Percentiles rank a stretch among this genome's conserved stretches.
Evolutionary conservation across 345 rosid genomes (phyloP).

Genomic region (Populus ilicifolia): DNA sequence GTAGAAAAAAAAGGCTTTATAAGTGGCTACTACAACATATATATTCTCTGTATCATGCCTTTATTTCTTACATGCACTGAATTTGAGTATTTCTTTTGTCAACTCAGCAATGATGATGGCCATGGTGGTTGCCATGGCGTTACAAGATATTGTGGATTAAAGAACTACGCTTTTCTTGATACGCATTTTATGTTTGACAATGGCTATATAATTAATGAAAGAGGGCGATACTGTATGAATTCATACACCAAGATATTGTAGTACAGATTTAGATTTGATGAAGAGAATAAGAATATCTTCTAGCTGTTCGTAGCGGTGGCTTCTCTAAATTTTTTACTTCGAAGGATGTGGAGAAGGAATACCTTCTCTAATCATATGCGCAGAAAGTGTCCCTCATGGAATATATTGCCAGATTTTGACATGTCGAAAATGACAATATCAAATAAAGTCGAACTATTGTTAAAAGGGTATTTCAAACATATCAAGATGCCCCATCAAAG

Average conservation of each 20-base stretch:
- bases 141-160: constrained; percentile 20
- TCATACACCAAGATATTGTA: not conserved
- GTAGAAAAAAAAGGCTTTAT: not conserved
- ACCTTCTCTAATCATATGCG: constrained; percentile 15
- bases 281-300: constrained; percentile 30
- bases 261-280: constrained; percentile 14
- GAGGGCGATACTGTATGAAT: not conserved
- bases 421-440: constrained; percentile 20
- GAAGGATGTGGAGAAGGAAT: constrained; percentile 16
- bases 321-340: constrained; percentile 5
- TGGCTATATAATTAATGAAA: not conserved
- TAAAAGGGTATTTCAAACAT: not conserved
- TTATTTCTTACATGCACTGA: not conserved
- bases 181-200: constrained; percentile 12
- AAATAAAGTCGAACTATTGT: constrained; percentile 4
- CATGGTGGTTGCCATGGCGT: constrained; percentile 26
- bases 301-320: constrained; percentile 11
- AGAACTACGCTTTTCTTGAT: constrained; percentile 12
- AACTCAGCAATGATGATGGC: constrained; percentile 43
- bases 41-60: not conserved
- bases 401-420: constrained; percentile 24
- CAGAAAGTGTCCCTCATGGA: constrained; percentile 23
- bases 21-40: not conserved
- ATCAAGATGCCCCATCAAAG: not conserved
- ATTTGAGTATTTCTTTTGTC: constrained; percentile 26